Evolutionary conservation across 306 rosid genomes (phyloP).

Genomic region (Astragalus glycyphyllos): DNA sequence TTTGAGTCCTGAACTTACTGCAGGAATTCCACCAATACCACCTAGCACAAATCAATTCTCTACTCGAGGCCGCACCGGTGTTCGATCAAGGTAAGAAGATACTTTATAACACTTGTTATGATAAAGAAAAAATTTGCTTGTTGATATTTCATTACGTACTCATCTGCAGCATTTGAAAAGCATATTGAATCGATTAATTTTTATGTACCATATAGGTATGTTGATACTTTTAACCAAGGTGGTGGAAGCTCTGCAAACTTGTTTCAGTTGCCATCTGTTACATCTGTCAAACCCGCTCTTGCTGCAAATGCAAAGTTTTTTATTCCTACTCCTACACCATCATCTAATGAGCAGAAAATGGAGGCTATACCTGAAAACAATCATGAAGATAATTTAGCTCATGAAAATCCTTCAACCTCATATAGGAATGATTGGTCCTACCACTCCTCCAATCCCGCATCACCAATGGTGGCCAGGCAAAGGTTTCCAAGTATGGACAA

Average conservation of each 20-base stretch:
- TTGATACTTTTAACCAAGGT: constrained; percentile 92
- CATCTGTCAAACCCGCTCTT: constrained; percentile 65
- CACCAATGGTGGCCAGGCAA: constrained; percentile 44
- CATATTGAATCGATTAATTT: constrained; percentile 20
- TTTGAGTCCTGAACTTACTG: constrained; percentile 51
- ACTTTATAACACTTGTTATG: constrained; percentile 23
- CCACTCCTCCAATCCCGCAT: constrained; percentile 44
- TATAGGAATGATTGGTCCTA: constrained; percentile 46
- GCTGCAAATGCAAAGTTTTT: constrained; percentile 81
- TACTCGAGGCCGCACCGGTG: constrained; percentile 73
- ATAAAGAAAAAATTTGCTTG: background rate
- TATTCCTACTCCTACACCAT: constrained; percentile 64
- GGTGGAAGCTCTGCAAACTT: constrained; percentile 65
- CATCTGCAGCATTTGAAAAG: constrained; percentile 27
- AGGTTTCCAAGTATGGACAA: constrained; percentile 74
- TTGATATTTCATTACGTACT: constrained; percentile 21
- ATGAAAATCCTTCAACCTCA: constrained; percentile 61
- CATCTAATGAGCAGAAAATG: constrained; percentile 60
- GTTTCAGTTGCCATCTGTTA: constrained; percentile 69
- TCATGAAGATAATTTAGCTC: constrained; percentile 52
- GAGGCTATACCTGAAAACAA: constrained; percentile 61
- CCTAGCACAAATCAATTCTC: constrained; percentile 78
- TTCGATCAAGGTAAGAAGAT: constrained; percentile 76
- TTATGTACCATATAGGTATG: constrained; percentile 67
- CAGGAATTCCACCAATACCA: constrained; percentile 88